These are phyloP conservation scores for Jaenimonas drosophilae DNA, from an alignment of 208 protist genomes.

Conservation along the genomic window DNA sequence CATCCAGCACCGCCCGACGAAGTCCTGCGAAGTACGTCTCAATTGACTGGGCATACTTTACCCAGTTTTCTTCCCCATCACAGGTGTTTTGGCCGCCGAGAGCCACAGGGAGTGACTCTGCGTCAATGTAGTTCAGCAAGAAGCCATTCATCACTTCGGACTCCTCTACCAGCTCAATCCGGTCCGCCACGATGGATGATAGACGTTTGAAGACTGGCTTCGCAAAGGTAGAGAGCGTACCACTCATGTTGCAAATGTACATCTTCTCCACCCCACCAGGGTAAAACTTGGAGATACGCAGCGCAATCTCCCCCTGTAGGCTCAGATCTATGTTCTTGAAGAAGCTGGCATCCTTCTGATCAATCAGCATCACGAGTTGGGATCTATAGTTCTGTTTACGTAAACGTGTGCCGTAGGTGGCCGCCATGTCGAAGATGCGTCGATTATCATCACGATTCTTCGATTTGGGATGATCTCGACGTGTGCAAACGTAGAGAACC, in stretches of 20 bases:
- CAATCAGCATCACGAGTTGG: conserved; percentile 63
- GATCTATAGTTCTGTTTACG: conserved; percentile 42
- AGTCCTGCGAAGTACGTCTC: conserved; percentile 37
- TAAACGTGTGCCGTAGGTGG: conserved; percentile 61
- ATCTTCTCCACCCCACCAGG: conserved; percentile 63
- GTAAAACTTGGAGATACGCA: conserved; percentile 73
- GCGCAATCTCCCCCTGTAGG: conserved; percentile 59
- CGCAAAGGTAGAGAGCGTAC: conserved; percentile 28
- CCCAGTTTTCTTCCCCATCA: conserved; percentile 39
- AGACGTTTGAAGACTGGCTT: conserved; percentile 65
- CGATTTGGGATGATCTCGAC: conserved; percentile 31
- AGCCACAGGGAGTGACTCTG: conserved; percentile 31
- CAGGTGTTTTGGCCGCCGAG: conserved; percentile 65
- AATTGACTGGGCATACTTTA: conserved; percentile 23
- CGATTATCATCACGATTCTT: conserved; percentile 31
- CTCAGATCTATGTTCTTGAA: conserved; percentile 65
- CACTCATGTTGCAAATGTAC: conserved; percentile 73
- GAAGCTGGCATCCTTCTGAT: conserved; percentile 64
- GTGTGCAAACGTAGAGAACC: conserved; percentile 44
- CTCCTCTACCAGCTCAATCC: conserved; percentile 56
- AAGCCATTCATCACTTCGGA: conserved; percentile 35
- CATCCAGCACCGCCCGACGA: conserved; percentile 23
- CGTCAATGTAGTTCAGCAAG: conserved; percentile 48
- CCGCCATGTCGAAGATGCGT: conserved; percentile 60
- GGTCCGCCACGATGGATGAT: conserved; percentile 48